phyloP scores from a whole-genome alignment of 164 flowering plant genomes.

The Houttuynia cordata region DNA sequence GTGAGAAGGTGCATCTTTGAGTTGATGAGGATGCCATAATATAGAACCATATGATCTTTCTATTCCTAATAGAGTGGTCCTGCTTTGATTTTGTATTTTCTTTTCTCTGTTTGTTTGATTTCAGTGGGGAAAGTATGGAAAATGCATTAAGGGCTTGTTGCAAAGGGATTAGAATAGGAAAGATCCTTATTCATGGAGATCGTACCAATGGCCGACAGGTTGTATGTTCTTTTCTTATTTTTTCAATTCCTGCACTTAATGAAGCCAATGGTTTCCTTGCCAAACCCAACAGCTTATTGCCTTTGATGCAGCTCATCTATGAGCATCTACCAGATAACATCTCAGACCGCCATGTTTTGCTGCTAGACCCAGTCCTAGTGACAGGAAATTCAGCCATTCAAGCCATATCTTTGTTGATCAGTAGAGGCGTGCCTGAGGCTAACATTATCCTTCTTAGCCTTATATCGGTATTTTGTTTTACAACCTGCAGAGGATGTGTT shows the following conservation, averaged over 20 bases:
- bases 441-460: slow-evolving; percentile 78
- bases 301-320: slow-evolving; percentile 50
- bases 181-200: slow-evolving; percentile 67
- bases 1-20: slow-evolving; percentile 47
- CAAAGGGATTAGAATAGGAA: slow-evolving; percentile 83
- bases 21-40: not conserved
- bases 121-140: slow-evolving; percentile 94
- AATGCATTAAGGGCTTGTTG: slow-evolving; percentile 84
- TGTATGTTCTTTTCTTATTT: not conserved
- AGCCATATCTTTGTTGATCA: slow-evolving; percentile 56
- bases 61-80: not conserved
- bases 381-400: slow-evolving; percentile 79
- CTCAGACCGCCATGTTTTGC: slow-evolving; percentile 54
- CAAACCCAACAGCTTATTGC: not conserved
- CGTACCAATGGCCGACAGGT: slow-evolving; percentile 52
- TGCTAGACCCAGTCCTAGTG: slow-evolving; percentile 78
- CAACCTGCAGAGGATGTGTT: no score
- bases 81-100: not conserved
- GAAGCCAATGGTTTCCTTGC: not conserved
- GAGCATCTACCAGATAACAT: slow-evolving; percentile 74
- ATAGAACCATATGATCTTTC: not conserved
- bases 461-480: slow-evolving; percentile 31
- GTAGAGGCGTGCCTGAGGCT: slow-evolving; percentile 66
- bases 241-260: not conserved
- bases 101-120: not conserved